phyloP scores from a whole-genome alignment of 306 rosid species.

The Lablab purpureus region DNA sequence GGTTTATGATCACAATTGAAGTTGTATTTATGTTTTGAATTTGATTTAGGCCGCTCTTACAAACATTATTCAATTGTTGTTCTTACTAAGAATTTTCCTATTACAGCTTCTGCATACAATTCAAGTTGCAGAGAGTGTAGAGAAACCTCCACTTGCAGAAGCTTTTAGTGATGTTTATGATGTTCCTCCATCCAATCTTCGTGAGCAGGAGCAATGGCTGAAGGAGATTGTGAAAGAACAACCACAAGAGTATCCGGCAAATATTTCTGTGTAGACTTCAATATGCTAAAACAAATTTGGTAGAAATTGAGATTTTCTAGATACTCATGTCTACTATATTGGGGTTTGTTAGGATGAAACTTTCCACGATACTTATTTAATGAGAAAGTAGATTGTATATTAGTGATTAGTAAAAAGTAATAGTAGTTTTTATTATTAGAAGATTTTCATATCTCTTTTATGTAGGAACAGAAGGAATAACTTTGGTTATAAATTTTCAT shows the following conservation, averaged over 20 bases:
- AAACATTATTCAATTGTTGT: constrained; percentile 24
- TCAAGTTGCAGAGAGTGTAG: constrained; percentile 82
- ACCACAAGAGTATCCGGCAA: constrained; percentile 70
- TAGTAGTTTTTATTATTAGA: too few species aligned
- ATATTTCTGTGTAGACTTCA: constrained; percentile 59
- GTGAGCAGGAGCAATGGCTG: constrained; percentile 75
- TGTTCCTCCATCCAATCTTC: constrained; percentile 72
- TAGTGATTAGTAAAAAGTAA: too few species aligned
- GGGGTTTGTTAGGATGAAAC: too few species aligned
- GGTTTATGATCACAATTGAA: constrained; percentile 11
- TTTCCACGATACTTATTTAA: too few species aligned
- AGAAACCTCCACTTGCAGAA: constrained; percentile 79
- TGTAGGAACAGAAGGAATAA: too few species aligned
- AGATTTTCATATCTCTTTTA: too few species aligned
- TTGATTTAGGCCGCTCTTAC: constrained; percentile 10
- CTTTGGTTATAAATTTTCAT: too few species aligned
- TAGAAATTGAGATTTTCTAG: too few species aligned
- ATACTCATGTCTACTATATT: too few species aligned
- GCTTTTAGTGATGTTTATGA: constrained; percentile 85
- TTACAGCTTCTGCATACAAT: constrained; percentile 77
- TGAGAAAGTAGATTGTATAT: too few species aligned
- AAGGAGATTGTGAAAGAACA: constrained; percentile 67
- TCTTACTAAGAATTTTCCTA: constrained; percentile 42
- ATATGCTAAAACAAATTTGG: background rate
- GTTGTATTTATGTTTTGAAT: constrained; percentile 5